Conservation (phyloP, 208 protist species). For the Leishmania major region DNA sequence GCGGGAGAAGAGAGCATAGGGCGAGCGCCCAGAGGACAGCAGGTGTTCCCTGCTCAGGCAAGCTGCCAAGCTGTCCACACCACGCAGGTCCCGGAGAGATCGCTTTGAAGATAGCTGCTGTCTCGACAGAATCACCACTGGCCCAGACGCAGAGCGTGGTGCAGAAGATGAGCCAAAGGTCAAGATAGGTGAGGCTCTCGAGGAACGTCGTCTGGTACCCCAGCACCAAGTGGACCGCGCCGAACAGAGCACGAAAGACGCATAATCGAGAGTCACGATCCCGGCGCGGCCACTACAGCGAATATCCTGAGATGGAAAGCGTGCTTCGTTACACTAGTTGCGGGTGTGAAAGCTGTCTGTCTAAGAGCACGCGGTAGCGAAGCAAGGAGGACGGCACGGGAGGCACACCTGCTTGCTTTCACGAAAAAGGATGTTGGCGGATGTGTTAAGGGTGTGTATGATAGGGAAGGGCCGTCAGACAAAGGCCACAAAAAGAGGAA, state of each 20-base stretch:
- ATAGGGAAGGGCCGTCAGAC: not conserved
- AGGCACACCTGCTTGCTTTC: not conserved
- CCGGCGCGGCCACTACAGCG: not conserved
- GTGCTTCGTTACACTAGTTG: not conserved
- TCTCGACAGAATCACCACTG: no score
- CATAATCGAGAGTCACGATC: not conserved
- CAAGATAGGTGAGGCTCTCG: conserved; percentile 45
- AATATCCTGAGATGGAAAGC: not conserved
- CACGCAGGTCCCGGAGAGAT: no score
- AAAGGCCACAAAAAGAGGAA: not conserved
- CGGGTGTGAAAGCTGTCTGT: not conserved
- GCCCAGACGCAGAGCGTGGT: conserved; percentile 53
- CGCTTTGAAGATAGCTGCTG: no score
- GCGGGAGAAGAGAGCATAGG: no score
- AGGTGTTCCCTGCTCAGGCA: no score
- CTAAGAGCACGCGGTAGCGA: not conserved
- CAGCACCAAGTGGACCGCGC: conserved; percentile 47
- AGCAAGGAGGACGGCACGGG: not conserved
- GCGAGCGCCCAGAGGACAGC: no score
- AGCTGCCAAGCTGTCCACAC: no score
- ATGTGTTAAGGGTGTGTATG: not conserved
- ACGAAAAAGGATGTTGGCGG: not conserved
- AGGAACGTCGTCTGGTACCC: conserved; percentile 53
- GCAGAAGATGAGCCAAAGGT: conserved; percentile 49
- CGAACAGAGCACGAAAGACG: conserved; percentile 20